Evolutionary conservation across 345 rosid species (phyloP).

Genomic region (Hevea brasiliensis): DNA sequence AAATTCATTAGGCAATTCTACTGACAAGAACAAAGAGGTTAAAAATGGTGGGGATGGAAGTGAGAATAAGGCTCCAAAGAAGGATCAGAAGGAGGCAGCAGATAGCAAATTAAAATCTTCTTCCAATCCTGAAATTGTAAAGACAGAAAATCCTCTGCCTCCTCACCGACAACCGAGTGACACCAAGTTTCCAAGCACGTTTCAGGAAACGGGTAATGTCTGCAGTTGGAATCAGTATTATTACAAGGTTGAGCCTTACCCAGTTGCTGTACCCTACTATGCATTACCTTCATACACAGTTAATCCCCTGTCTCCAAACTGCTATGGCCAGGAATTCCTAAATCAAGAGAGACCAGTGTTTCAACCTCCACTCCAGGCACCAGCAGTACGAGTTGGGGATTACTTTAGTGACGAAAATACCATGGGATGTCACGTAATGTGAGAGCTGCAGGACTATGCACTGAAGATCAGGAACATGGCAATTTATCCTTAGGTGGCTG

Average conservation of each 20-base stretch:
- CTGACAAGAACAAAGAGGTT: slow-evolving; percentile 16
- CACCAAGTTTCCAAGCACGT: slow-evolving; percentile 16
- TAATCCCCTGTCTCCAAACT: slow-evolving; percentile 9
- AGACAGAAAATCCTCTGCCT: slow-evolving; percentile 17
- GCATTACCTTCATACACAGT: slow-evolving; percentile 35
- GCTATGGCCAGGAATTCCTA: slow-evolving; percentile 12
- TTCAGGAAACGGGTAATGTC: slow-evolving; percentile 16
- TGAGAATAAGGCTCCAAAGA: slow-evolving; percentile 14
- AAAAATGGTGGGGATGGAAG: slow-evolving; percentile 3
- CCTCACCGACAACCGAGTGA: slow-evolving; percentile 10
- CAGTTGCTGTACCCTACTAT: slow-evolving; percentile 35
- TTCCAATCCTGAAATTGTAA: slow-evolving; percentile 5
- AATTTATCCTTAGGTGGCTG: too few species aligned
- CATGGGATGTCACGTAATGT: slow-evolving; percentile 56
- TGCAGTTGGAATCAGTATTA: slow-evolving; percentile 22
- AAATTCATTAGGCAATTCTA: slow-evolving; percentile 13
- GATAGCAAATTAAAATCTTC: background rate
- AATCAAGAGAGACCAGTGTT: slow-evolving; percentile 18
- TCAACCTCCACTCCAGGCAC: slow-evolving; percentile 31
- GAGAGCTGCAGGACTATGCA: slow-evolving; percentile 10
- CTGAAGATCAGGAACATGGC: background rate
- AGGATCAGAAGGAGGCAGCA: slow-evolving; percentile 13
- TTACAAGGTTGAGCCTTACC: slow-evolving; percentile 36
- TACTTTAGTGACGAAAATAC: slow-evolving; percentile 65
- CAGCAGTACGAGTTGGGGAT: slow-evolving; percentile 40